phyloP scores from a whole-genome alignment of 306 rosid genomes.

The Cucumis hystrix region DNA sequence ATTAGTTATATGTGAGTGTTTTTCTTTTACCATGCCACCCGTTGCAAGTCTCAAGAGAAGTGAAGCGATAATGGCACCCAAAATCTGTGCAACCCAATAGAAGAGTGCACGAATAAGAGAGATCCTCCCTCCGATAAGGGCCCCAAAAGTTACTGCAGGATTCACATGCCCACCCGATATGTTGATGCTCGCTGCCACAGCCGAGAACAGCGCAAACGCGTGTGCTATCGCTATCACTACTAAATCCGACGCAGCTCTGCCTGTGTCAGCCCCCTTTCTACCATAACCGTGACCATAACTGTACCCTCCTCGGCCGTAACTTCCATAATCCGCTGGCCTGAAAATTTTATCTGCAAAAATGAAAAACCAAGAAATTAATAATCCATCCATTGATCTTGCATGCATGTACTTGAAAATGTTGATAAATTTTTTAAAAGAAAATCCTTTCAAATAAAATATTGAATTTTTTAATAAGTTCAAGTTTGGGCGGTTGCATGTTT shows the following conservation, averaged over 20 bases:
- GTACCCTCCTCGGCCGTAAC: neutral
- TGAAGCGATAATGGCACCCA: slow-evolving; percentile 63
- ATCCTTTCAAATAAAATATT: neutral
- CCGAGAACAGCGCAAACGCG: slow-evolving; percentile 60
- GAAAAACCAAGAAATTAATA: neutral
- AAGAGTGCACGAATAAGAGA: slow-evolving; percentile 61
- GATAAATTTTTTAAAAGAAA: too few species aligned
- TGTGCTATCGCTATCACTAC: slow-evolving; percentile 53
- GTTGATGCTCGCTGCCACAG: slow-evolving; percentile 59
- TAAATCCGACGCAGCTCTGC: slow-evolving; percentile 43
- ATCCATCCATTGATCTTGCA: neutral
- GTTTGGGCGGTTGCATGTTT: too few species aligned
- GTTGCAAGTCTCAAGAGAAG: slow-evolving; percentile 75
- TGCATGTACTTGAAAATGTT: neutral
- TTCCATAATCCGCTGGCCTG: slow-evolving; percentile 1
- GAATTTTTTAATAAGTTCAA: neutral
- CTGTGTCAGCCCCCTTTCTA: slow-evolving; percentile 16
- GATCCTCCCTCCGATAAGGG: slow-evolving; percentile 72
- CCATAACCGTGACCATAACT: neutral
- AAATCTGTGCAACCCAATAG: slow-evolving; percentile 87
- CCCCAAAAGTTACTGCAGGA: slow-evolving; percentile 89
- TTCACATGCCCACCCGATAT: slow-evolving; percentile 84
- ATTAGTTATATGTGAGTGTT: neutral
- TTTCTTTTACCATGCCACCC: slow-evolving; percentile 49
- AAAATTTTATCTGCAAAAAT: slow-evolving; percentile 53